Evolutionary conservation across 2,329 filamentous ascomycete species (phyloP), one percentile per base, ranked within the genome.

Genomic region (Aspergillus melleus): DNA sequence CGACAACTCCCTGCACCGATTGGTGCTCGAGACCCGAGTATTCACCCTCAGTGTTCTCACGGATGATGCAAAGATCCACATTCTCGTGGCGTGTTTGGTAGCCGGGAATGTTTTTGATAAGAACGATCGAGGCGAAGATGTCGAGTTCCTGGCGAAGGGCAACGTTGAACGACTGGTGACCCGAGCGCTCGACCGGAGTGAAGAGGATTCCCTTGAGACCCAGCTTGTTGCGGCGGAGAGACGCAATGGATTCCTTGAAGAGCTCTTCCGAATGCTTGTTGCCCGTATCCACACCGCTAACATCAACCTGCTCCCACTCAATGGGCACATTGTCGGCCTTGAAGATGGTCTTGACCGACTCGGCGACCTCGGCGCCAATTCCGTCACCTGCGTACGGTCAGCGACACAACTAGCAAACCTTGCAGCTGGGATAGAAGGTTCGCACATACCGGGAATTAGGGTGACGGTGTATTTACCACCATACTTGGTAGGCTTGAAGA

Each of bases 31-130:
- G 88, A 64, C 95, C 95, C 67, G 92, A 97, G 86, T 99, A 99
- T 85, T 99, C 95, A 76, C 95, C 95, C 86, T 99, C 95, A 76
- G 95, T 99, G 86, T 99, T 99, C 86, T 99, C 95, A 82, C 95
- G 95, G 82, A 99, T 97, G 81, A 99, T 97, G 88, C 93, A 96
- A 70, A 98, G 88, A 79, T 99, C 95, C 78, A 99, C 91, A 80
- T 95, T 87, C 81, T 96, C 90, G 86, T 99, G 95, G 78, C 95
- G 92, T 66, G 95, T 99, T 82, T 95, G 82, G 85, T 98, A 97
- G 74, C 95, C 95, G 72, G 95, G 95, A 74, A 99, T 98, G 86
- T 99, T 99, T 90, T 98, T 98, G 86, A 99, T 93, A 69, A 98
- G 86, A 74, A 92, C 91, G 77, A 99, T 95, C 68, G 91, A 96